Evolutionary conservation across 2,329 filamentous ascomycete species (phyloP).

Genomic region (Penicillium oxalicum): DNA sequence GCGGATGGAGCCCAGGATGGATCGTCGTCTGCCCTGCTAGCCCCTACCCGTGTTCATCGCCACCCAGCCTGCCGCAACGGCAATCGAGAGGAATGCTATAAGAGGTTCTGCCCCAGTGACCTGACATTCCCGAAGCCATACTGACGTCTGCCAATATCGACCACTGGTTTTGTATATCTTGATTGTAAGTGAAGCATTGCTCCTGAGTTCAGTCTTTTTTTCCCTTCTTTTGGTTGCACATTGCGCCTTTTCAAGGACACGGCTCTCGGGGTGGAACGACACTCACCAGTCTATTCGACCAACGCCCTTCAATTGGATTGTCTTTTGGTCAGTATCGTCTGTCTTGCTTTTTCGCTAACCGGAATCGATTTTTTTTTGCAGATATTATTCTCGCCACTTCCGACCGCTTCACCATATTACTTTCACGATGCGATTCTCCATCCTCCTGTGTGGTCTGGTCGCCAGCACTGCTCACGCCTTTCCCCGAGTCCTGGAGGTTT

Average conservation of each 20-base stretch:
- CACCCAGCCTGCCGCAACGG: not conserved
- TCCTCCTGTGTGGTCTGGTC: constrained; percentile 12
- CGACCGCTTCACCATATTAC: not conserved
- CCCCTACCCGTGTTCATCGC: not conserved
- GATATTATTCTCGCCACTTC: not conserved
- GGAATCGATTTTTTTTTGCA: not conserved
- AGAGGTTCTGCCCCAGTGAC: constrained; percentile 9
- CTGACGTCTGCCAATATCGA: not conserved
- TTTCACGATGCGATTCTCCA: constrained; percentile 11
- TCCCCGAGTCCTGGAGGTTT: constrained; percentile 6
- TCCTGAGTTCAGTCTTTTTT: not conserved
- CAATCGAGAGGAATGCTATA: constrained; percentile 11
- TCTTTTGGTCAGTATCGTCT: not conserved
- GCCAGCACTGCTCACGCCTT: constrained; percentile 11
- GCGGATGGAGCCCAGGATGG: not conserved
- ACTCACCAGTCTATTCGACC: not conserved
- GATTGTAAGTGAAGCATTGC: no score
- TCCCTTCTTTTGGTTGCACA: not conserved
- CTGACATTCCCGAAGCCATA: constrained; percentile 5
- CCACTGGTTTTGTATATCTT: not conserved
- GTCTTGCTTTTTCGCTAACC: not conserved
- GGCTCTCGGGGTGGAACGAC: not conserved
- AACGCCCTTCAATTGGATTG: not conserved
- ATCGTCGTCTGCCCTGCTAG: not conserved
- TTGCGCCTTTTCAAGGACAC: not conserved